Base-by-base conservation (phyloP, 139 green algal species). In the Zygnema cylindricum region DNA sequence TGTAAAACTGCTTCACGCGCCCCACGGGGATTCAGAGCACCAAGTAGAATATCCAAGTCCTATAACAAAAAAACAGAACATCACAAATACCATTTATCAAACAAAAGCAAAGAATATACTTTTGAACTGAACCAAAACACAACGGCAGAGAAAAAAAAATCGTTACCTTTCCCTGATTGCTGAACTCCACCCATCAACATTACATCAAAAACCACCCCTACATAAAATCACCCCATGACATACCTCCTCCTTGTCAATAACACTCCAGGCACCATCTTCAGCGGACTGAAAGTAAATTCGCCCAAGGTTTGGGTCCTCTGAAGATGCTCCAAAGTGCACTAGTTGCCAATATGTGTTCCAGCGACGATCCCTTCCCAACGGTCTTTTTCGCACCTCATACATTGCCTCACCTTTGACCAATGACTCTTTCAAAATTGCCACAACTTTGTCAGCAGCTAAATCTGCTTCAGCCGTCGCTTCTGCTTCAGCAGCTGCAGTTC, bases 261-360 rank as follows among this genome's bases (percentile, higher is more conserved):
- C 39, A 16, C 38, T 21, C 81, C 81, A 87, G 32, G 3, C 22
- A 41, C 81, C 3, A 63, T 79, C 81, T 77, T 78, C 30, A 36
- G n/a, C 30, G 2, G n/a, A 57, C 43, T 87, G n/a, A 43, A 86
- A 87, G 32, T 40, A 87, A 63, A 87, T 87, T 21, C 35, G 81
- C 30, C 81, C 81, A 35, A 42, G 30, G 69, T 40, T 36, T 43
- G 55, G 30, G 2, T 84, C 81, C 2, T 3, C 30, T 22, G 79
- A 32, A 43, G 41, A 2, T 36, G 57, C 84, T 2, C 83, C 83
- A 55, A 32, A 86, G 36, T 23, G 84, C 21, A 86, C 83, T 7
- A 91, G 75, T 25, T 32, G 25, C 43, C 43, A 91, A 69, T 91
- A 91, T 30, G 30, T 40, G 78, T 91, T 92, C 85, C 43, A 3